Evolutionary conservation across 768 basidiomycete genomes (phyloP).

Genomic region (Amanita muscaria): DNA sequence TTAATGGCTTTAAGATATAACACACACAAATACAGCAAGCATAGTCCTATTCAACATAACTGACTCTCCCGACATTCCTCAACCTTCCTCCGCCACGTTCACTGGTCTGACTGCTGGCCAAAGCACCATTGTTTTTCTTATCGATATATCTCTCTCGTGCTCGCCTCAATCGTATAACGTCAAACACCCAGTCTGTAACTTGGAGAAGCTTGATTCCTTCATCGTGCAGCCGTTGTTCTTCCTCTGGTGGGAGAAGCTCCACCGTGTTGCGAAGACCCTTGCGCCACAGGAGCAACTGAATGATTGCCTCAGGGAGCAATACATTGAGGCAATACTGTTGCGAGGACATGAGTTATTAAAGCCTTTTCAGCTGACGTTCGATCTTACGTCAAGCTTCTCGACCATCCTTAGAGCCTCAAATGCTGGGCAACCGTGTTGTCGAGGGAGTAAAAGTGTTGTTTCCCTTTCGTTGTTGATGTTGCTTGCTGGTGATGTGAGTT

Average conservation of each 20-base stretch:
- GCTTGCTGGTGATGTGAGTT: not conserved
- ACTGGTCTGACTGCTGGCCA: slow-evolving; percentile 8
- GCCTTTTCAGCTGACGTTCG: not conserved
- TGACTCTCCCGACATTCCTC: slow-evolving; percentile 16
- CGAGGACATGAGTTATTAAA: not conserved
- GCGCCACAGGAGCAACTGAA: slow-evolving; percentile 72
- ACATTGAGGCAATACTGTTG: slow-evolving; percentile 63
- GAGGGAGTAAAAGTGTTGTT: slow-evolving; percentile 9
- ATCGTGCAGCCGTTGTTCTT: slow-evolving; percentile 48
- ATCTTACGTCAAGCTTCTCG: slow-evolving; percentile 44
- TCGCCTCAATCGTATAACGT: slow-evolving; percentile 40
- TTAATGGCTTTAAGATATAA: no score
- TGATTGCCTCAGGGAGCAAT: slow-evolving; percentile 60
- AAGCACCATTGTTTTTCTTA: slow-evolving; percentile 12
- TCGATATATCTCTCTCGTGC: slow-evolving; percentile 17
- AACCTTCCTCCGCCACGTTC: slow-evolving; percentile 16
- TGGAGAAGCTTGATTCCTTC: slow-evolving; percentile 37
- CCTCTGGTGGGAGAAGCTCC: slow-evolving; percentile 38
- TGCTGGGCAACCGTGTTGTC: slow-evolving; percentile 29
- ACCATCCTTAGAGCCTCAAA: slow-evolving; percentile 36
- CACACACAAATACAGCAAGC: not conserved
- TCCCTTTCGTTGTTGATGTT: not conserved
- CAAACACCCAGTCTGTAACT: slow-evolving; percentile 64
- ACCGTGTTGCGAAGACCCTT: slow-evolving; percentile 44
- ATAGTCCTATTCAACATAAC: slow-evolving; percentile 18